Base-by-base conservation (phyloP, 805 yeast species). In the Yamadazyma laniorum region DNA sequence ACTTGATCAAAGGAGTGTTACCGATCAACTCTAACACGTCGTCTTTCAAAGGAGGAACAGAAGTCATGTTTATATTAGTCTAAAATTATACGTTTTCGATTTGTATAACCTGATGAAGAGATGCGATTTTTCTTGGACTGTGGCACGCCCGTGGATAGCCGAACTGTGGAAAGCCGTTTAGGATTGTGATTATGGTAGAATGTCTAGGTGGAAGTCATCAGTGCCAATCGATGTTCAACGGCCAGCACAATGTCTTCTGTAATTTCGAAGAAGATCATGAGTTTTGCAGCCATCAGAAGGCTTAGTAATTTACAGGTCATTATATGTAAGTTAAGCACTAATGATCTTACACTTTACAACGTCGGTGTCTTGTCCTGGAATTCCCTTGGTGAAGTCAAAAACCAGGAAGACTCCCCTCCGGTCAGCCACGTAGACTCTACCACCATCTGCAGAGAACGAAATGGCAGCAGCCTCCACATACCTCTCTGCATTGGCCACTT, bases 311-410 rank as follows among this genome's bases (percentile, higher is more conserved):
- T n/a, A n/a, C n/a, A n/a, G n/a, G n/a, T n/a, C n/a, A n/a, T n/a
- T n/a, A n/a, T n/a, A n/a, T n/a, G n/a, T n/a, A n/a, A n/a, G n/a
- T 21, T 48, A 53, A 6, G 49, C 40, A 43, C 64, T 68, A 12
- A 79, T 62, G 28, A 79, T 74, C 55, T 81, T 82, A 61, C 85
- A 79, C 54, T 82, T 75, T 3, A 84, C 74, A 6, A 83, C 81
- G 13, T 79, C 82, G 17, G 72, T 73, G 48, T 78, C 80, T 45
- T 79, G 81, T 4, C 74, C 72, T 9, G 93, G 93, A 16, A 81
- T 60, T 2, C 95, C 96, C 37, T 88, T 90, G 11, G 93, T 85
- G 62, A 89, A 90, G 61, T 90, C 97, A 49, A 85, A 86, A 22
- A 89, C 76, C 45, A 81, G 80, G 32, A 89, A 63, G 0, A 78